A percentile compares a stretch with the other conserved stretches of the same genome.
Evolutionary conservation across 352 stramenopile species (phyloP).

Genomic region (Peronosclerospora sorghi): DNA sequence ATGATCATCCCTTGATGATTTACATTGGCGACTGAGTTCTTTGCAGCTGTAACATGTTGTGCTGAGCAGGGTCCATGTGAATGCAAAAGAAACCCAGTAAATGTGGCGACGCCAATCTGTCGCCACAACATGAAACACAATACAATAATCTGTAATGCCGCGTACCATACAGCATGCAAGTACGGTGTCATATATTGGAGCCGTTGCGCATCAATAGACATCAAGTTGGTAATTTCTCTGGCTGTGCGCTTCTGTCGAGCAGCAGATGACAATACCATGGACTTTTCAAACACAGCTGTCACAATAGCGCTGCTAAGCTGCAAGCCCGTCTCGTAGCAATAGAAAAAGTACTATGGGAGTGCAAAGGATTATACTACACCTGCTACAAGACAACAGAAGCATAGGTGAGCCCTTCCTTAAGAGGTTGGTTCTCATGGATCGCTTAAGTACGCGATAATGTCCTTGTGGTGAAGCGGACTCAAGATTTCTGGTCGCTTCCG

Average conservation of each 20-base stretch:
- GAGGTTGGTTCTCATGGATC: constrained; percentile 45
- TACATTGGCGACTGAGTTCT: too few relatives aligned
- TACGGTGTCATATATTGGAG: too few relatives aligned
- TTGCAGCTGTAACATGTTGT: too few relatives aligned
- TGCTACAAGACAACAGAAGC: constrained; percentile 54
- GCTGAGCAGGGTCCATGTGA: too few relatives aligned
- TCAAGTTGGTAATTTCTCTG: constrained; percentile 95
- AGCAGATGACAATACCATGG: constrained; percentile 77
- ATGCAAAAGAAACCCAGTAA: too few relatives aligned
- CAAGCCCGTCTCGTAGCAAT: constrained; percentile 72
- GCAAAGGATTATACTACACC: constrained; percentile 69
- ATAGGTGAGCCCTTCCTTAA: constrained; percentile 53
- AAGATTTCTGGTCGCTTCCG: too few relatives aligned
- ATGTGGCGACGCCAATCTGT: constrained; percentile 75
- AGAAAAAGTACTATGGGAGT: constrained; percentile 78
- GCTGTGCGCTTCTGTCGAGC: constrained; percentile 68
- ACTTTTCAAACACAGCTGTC: constrained; percentile 69
- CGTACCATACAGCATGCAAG: too few relatives aligned
- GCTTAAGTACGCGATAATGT: constrained; percentile 73
- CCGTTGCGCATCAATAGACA: constrained; percentile 96
- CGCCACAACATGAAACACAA: constrained; percentile 61
- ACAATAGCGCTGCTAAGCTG: constrained; percentile 58
- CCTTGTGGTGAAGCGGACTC: too few relatives aligned
- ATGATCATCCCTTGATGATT: too few relatives aligned
- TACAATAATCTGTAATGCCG: constrained; percentile 64